Evolutionary conservation across 306 rosid genomes (phyloP), one percentile per base, ranked within the genome.

Genomic region (Casuarina cunninghamiana): DNA sequence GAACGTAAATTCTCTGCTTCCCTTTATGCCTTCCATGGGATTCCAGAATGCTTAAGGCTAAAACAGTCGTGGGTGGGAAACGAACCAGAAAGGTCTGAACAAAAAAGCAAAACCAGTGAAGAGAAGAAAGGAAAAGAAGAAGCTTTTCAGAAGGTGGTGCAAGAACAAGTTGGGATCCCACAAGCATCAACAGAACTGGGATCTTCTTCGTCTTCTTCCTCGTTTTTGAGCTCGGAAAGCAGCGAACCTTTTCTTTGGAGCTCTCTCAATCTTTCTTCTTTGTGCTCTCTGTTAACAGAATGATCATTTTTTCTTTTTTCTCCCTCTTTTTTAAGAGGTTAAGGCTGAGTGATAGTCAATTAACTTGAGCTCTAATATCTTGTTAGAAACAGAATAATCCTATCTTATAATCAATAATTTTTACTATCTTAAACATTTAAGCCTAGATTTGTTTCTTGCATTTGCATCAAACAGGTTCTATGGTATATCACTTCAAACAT

Each of bases 11-110:
- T 72, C 63, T 72, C 75, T 2, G 48, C 62, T 72, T 72, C 61
- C 26, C 75, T 51, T 21, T 72, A 72, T 50, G 43, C 63, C 58
- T 72, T 72, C 62, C 51, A 50, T 12, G 63, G 75, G 62, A 57
- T 72, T 37, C 55, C 61, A 32, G 75, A 72, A 32, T 72, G 75
- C 41, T 53, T 72, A 19, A 72, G 46, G 61, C 43, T 72, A 32
- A 35, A 50, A 19, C 62, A 41, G 35, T 72, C 63, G 37, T 46
- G 16, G 65, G 65, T 3, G 38, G 65, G 13, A 67, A 42, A 67
- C 43, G 35, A 3, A 16, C 19, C 26, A 17, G 72, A 67, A 39
- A 66, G 17, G n/a, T 66, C 46, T 41, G 53, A 44, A 68, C 49
- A 17, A 43, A 16, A 6, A 16, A 8, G 0, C 49, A 17, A 43